Conservation (phyloP, 129 eudicot genomes). For the Arctium minus region DNA sequence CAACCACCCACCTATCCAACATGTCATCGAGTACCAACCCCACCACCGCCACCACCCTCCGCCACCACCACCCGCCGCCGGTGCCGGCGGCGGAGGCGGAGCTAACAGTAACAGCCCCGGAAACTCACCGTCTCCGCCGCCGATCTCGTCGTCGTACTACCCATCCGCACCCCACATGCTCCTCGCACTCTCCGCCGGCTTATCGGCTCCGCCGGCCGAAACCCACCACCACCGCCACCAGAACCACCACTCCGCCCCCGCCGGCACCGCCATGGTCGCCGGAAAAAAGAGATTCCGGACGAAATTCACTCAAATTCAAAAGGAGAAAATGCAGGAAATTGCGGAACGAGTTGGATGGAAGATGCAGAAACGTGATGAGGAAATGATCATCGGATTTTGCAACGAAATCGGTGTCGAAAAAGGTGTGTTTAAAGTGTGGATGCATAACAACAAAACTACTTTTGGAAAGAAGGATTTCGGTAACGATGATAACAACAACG, state of each 20-base stretch:
- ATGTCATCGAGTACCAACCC: constrained; percentile 57
- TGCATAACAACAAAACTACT: constrained; percentile 78
- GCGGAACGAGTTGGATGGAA: constrained; percentile 75
- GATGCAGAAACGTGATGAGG: constrained; percentile 64
- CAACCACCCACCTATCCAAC: constrained; percentile 32
- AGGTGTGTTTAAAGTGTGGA: constrained; percentile 76
- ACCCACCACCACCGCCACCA: constrained; percentile 19
- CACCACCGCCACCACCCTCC: constrained; percentile 75
- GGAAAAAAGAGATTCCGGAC: constrained; percentile 29
- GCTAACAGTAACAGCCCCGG: constrained; percentile 9
- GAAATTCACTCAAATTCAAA: constrained; percentile 48
- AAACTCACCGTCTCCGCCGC: constrained; percentile 36
- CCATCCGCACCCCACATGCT: constrained; percentile 44
- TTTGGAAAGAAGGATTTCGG: constrained; percentile 28
- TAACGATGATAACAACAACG: not conserved
- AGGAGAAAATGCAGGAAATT: constrained; percentile 59
- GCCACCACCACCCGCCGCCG: not conserved
- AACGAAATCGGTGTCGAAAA: constrained; percentile 55
- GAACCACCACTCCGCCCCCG: constrained; percentile 17
- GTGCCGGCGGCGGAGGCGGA: not conserved
- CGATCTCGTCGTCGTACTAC: constrained; percentile 42
- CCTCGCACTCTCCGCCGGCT: constrained; percentile 27
- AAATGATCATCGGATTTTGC: constrained; percentile 36
- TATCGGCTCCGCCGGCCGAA: constrained; percentile 26
- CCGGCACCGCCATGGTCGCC: constrained; percentile 8